These are phyloP conservation scores for Neurospora terricola DNA, from an alignment of 495 filamentous ascomycete genomes.

Conservation along the genomic window DNA sequence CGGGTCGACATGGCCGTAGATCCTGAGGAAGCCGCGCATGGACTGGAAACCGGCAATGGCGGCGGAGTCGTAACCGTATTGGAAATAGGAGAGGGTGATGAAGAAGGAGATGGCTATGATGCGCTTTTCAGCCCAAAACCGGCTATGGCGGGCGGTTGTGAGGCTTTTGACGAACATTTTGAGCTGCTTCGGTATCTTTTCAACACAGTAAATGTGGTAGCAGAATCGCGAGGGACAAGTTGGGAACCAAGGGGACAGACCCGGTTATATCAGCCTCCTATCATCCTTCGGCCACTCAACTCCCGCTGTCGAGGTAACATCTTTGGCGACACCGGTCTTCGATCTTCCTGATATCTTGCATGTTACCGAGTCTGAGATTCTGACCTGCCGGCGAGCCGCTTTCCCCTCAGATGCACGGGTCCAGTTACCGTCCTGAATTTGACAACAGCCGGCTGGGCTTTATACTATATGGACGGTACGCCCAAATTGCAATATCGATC, in stretches of 20 bases:
- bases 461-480: not conserved
- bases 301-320: not conserved
- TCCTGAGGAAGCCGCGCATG: constrained; percentile 37
- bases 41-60: constrained; percentile 31
- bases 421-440: not conserved
- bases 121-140: constrained; percentile 17
- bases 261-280: not conserved
- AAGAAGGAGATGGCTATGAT: constrained; percentile 20
- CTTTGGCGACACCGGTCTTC: not conserved
- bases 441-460: not conserved
- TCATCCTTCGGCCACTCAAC: not conserved
- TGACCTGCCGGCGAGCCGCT: not conserved
- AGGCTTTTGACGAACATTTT: not conserved
- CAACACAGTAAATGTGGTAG: not conserved
- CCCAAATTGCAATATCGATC: not conserved
- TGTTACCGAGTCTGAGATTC: not conserved
- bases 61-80: constrained; percentile 34
- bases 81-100: constrained; percentile 24
- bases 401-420: not conserved
- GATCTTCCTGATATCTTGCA: not conserved
- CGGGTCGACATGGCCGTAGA: constrained; percentile 35
- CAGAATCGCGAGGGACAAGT: not conserved
- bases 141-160: not conserved
- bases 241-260: not conserved
- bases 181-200: not conserved